Conservation (phyloP, 2,329 filamentous ascomycete species). For the Pseudogymnoascus pannorum region DNA sequence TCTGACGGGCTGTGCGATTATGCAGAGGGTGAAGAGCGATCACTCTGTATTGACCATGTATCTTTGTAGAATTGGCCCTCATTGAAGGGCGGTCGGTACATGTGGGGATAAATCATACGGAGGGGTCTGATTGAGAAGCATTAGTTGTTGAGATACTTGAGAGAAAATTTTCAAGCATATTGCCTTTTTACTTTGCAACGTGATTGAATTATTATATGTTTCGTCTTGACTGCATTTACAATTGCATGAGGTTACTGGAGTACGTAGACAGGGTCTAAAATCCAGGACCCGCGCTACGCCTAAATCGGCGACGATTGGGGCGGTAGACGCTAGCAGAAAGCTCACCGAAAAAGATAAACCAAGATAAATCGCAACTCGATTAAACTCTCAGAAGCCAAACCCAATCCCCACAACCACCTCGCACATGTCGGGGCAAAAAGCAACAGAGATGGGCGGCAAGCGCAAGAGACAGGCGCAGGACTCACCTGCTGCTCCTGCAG, state of each 20-base stretch:
- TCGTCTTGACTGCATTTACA: background rate
- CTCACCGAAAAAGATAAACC: constrained; percentile 6
- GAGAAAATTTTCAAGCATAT: background rate
- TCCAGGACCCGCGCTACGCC: background rate
- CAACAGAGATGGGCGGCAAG: constrained; percentile 35
- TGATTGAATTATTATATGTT: background rate
- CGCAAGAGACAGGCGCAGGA: constrained; percentile 34
- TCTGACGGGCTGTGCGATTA: constrained; percentile 6
- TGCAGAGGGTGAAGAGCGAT: background rate
- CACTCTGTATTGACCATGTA: constrained; percentile 4
- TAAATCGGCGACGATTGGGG: background rate
- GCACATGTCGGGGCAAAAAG: background rate
- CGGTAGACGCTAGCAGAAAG: constrained; percentile 2
- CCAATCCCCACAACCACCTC: background rate
- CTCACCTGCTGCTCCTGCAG: constrained; percentile 14
- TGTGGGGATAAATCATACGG: constrained; percentile 3
- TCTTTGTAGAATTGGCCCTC: constrained; percentile 6
- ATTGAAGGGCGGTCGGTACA: background rate
- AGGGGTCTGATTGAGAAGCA: constrained; percentile 1
- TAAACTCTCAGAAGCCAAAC: background rate
- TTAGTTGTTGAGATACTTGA: constrained; percentile 5
- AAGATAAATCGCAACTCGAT: constrained; percentile 1
- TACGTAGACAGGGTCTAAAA: background rate
- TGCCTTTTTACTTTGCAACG: background rate
- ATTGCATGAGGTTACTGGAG: background rate